These are phyloP conservation scores for Kwoniella dendrophila DNA, from an alignment of 768 basidiomycete species.

Conservation along the genomic window DNA sequence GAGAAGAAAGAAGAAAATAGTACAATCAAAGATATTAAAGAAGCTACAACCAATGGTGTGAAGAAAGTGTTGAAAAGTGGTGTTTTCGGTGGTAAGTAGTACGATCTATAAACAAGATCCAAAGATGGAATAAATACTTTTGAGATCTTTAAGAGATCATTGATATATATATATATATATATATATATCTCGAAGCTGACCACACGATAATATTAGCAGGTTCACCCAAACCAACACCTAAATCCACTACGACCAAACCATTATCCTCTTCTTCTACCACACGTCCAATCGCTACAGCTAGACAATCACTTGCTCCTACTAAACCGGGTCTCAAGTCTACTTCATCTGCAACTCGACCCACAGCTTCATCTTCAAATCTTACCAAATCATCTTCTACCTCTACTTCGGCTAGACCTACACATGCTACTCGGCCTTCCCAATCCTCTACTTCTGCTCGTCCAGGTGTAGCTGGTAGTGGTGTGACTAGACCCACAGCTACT, in stretches of 20 bases:
- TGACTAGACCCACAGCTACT: constrained; percentile 13
- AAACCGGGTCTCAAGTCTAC: not conserved
- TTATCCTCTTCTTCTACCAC: constrained; percentile 1
- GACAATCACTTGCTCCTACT: constrained; percentile 16
- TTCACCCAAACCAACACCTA: constrained; percentile 19
- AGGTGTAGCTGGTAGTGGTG: not conserved
- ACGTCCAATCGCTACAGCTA: not conserved
- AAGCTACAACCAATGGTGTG: constrained; percentile 33
- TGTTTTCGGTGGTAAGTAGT: constrained; percentile 42
- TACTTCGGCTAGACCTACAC: not conserved
- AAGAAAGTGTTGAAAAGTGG: constrained; percentile 43
- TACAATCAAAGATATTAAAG: constrained; percentile 10
- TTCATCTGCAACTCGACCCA: constrained; percentile 6
- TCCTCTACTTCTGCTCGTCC: constrained; percentile 13
- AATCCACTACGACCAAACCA: constrained; percentile 1
- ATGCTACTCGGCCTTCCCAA: constrained; percentile 8
- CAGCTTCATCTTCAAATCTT: not conserved
- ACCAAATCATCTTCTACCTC: not conserved
- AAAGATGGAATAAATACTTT: too few species aligned
- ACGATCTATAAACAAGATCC: too few species aligned
- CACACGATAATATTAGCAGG: constrained; percentile 9
- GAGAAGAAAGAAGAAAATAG: constrained; percentile 8
- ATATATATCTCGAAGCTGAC: too few species aligned
- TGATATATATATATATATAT: too few species aligned
- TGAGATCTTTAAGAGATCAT: not conserved